phyloP scores from a whole-genome alignment of 495 filamentous ascomycete species.

The Aspergillus cristatus region DNA sequence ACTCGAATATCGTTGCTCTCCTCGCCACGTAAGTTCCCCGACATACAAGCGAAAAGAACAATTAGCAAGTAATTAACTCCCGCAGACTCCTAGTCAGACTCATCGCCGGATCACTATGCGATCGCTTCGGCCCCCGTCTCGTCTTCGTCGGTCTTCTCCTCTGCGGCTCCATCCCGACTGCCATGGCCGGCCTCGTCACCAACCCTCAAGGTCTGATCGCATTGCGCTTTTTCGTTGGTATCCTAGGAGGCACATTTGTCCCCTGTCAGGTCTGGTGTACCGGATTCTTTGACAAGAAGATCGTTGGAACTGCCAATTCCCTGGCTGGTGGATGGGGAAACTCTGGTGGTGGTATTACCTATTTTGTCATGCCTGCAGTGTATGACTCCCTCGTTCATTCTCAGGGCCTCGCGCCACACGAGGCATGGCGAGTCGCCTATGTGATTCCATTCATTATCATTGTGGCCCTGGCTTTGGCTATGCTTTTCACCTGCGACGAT shows the following conservation, averaged over 20 bases:
- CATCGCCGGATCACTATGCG: slow-evolving; percentile 75
- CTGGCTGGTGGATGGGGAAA: slow-evolving; percentile 84
- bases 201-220: slow-evolving; percentile 62
- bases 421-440: slow-evolving; percentile 80
- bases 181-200: slow-evolving; percentile 67
- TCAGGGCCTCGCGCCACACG: slow-evolving; percentile 48
- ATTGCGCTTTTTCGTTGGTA: slow-evolving; percentile 86
- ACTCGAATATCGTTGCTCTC: slow-evolving; percentile 87
- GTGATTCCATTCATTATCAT: slow-evolving; percentile 77
- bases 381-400: slow-evolving; percentile 66
- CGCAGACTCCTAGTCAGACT: slow-evolving; percentile 67
- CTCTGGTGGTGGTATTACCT: slow-evolving; percentile 77
- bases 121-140: slow-evolving; percentile 70
- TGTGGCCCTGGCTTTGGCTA: slow-evolving; percentile 48
- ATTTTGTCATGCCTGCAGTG: slow-evolving; percentile 90
- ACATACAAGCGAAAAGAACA: too few species aligned
- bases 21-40: slow-evolving; percentile 63
- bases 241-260: slow-evolving; percentile 83
- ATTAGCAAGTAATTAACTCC: neutral
- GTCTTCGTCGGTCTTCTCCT: slow-evolving; percentile 73
- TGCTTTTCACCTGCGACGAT: slow-evolving; percentile 72
- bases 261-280: slow-evolving; percentile 97
- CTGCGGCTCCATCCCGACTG: slow-evolving; percentile 71
- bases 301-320: slow-evolving; percentile 86
- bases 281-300: slow-evolving; percentile 91